Conservation (phyloP, 345 rosid genomes). For the Eucalyptus pauciflora region DNA sequence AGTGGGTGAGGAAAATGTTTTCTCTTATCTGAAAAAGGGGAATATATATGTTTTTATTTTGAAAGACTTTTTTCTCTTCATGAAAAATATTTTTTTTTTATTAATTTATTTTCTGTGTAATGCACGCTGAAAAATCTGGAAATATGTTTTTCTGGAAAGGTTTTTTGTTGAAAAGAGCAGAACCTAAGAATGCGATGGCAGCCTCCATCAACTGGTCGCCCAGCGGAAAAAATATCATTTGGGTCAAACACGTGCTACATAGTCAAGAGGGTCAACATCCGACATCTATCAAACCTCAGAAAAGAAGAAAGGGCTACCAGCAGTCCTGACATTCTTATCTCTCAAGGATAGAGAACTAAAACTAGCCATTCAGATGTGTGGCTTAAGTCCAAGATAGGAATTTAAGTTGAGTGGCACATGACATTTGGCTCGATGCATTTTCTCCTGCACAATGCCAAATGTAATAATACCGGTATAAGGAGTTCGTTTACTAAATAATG, state of each 20-base stretch:
- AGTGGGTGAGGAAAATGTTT: no score
- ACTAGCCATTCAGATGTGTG: background rate
- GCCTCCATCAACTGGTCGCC: background rate
- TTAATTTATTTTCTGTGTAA: no score
- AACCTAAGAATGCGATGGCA: background rate
- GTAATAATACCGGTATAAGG: background rate
- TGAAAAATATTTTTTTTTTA: no score
- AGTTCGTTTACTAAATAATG: background rate
- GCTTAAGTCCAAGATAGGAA: background rate
- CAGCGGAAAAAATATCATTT: background rate
- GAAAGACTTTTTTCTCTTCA: no score
- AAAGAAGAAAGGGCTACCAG: background rate
- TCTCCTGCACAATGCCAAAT: background rate
- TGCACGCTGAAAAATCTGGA: no score
- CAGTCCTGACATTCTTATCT: background rate
- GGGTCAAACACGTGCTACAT: background rate
- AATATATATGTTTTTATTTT: no score
- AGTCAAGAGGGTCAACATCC: background rate
- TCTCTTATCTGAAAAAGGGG: no score
- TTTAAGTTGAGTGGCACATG: background rate
- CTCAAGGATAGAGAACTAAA: background rate
- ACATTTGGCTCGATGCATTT: background rate
- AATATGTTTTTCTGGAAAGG: no score
- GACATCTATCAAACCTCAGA: background rate
- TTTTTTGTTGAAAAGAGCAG: no score